Evolutionary conservation across 2,329 filamentous ascomycete species (phyloP), one percentile per base, ranked within the genome.

Genomic region (Claviceps digitariae): DNA sequence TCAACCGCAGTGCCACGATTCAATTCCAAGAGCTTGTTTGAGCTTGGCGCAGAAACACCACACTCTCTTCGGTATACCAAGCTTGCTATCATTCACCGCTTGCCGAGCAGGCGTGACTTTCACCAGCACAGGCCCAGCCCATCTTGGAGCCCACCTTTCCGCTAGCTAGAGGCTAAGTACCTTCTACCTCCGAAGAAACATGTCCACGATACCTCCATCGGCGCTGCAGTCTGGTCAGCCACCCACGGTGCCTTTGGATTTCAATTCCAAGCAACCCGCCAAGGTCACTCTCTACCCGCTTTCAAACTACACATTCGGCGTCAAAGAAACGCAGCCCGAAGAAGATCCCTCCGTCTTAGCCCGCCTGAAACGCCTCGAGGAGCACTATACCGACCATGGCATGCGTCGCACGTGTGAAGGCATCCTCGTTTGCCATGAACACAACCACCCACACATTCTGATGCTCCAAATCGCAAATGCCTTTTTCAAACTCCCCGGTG

Each of bases 381-480:
- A 97, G 67, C 90, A 98, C 72, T 98, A 95, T 69, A 76, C 81
- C 31, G 78, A 84, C 58, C 83, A 97, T 75, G 93, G 93, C 64
- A 98, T 98, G 93, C 85, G 93, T 54, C 84, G 93, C 53, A 97
- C 93, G 20, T 96, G 91, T 70, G 93, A 98, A 73, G 93, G 90
- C 62, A 89, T 98, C 62, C 79, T 98, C 48, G 89, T 98, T 61
- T 98, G 93, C 73, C 93, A 98, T 69, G 93, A 98, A 72, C 91
- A 97, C 76, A 97, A 96, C 72, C 93, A 97, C 70, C 93, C 93
- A 15, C 93, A 98, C 70, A 95, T 98, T 58, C 75, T 98, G 60
- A 97, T 98, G 93, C 79, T 98, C 58, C 93, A 98, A 76, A 98
- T 98, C 64, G 93, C 93, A 52, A 98, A 98, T 69, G 91, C 93